Evolutionary conservation across 129 eudicot species (phyloP), one percentile per base, ranked within the genome.

Genomic region (Lonicera japonica): DNA sequence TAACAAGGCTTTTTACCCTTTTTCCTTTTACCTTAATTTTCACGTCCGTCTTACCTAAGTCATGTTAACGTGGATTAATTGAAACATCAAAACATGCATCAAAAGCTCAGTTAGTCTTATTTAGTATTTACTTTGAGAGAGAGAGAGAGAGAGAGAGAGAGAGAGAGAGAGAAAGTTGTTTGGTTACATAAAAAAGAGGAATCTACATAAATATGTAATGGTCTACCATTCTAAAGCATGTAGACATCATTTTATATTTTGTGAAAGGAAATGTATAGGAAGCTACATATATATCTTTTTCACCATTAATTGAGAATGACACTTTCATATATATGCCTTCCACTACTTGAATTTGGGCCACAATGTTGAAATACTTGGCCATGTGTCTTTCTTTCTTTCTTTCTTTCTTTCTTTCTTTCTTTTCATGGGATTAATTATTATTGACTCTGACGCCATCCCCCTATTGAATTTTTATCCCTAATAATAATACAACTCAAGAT

Each of bases 1-100:
- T 18, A 17, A 24, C 43, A 64, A 56, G 53, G 36, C 36, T 48
- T 47, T n/a, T 36, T 21, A 5, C 38, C 21, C 1, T n/a, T n/a
- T n/a, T n/a, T n/a, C 58, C 34, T 46, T 62, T 66, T 56, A 39
- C 73, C 69, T 70, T 65, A 36, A 65, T 60, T 52, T 51, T 50
- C 45, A 62, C 78, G 67, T 67, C 56, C 78, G 77, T 66, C 15
- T 60, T 23, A 21, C 70, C 60, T 45, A 76, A 70, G 77, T 61
- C 70, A 71, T 23, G 63, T 66, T 61, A 61, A 41, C 48, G 54
- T 70, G 57, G 25, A 52, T 13, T 25, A n/a, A 2, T 18, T n/a
- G n/a, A n/a, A n/a, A n/a, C n/a, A n/a, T n/a, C n/a, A n/a, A n/a
- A n/a, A 25, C 2, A 29, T 12, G 21, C 60, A 13, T 56, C 1